Evolutionary conservation across 805 yeast species (phyloP).

Genomic region (Metschnikowia santaceciliae): DNA sequence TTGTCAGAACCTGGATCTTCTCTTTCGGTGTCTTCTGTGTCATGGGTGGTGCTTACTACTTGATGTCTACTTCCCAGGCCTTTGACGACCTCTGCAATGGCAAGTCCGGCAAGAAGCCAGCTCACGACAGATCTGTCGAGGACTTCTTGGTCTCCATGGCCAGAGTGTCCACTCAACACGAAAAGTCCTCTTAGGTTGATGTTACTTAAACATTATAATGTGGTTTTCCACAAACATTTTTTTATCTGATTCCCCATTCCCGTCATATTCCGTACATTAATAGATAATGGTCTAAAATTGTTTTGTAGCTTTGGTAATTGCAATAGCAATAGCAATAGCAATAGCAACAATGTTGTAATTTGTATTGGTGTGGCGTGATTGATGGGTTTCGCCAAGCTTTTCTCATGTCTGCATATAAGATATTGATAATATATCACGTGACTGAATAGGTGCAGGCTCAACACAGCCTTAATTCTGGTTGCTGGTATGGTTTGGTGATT

Average conservation of each 20-base stretch:
- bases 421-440: too few relatives aligned
- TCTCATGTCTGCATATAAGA: too few relatives aligned
- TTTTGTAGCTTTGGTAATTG: neutral
- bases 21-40: constrained; percentile 96
- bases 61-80: constrained; percentile 77
- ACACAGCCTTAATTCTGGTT: too few relatives aligned
- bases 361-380: too few relatives aligned
- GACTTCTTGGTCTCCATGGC: constrained; percentile 83
- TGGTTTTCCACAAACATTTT: constrained; percentile 7
- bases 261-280: constrained; percentile 29
- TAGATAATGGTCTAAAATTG: constrained; percentile 17
- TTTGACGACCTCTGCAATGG: constrained; percentile 86
- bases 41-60: constrained; percentile 94
- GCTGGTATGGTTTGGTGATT: too few relatives aligned
- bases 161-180: constrained; percentile 88
- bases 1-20: constrained; percentile 92
- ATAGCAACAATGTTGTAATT: neutral
- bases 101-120: constrained; percentile 56
- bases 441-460: too few relatives aligned
- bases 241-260: constrained; percentile 24
- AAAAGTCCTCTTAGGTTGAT: constrained; percentile 57
- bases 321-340: too few relatives aligned
- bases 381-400: too few relatives aligned
- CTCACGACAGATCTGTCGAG: constrained; percentile 68
- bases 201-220: constrained; percentile 5